These are phyloP conservation scores for Daldinia bambusicola DNA, from an alignment of 495 filamentous ascomycete genomes.

Conservation along the genomic window DNA sequence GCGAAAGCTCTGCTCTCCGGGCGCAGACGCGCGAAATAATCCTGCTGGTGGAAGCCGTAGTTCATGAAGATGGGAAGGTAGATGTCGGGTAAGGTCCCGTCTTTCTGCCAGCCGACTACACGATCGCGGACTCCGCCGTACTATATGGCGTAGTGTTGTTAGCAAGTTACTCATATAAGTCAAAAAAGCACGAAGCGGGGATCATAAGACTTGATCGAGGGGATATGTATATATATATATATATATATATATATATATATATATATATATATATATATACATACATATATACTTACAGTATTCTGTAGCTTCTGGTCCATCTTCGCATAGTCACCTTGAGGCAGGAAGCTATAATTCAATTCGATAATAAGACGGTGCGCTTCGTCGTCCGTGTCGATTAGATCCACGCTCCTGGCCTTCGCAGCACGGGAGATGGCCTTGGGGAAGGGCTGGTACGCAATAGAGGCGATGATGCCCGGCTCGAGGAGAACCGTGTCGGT, in stretches of 20 bases:
- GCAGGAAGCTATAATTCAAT: constrained; percentile 59
- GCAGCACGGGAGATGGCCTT: constrained; percentile 59
- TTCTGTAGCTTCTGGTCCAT: constrained; percentile 59
- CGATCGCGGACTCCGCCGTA: constrained; percentile 46
- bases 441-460: constrained; percentile 66
- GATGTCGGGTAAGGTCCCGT: constrained; percentile 60
- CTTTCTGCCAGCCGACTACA: constrained; percentile 51
- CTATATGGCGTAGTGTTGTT: constrained; percentile 8
- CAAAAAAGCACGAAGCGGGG: background rate
- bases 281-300: constrained; percentile 27
- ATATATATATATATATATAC: background rate
- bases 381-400: constrained; percentile 62
- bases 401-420: constrained; percentile 58
- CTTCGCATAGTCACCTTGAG: constrained; percentile 53
- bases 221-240: no score
- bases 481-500: constrained; percentile 53
- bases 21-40: constrained; percentile 63
- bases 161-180: background rate
- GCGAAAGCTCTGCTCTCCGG: constrained; percentile 55
- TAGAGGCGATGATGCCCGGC: constrained; percentile 57
- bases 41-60: constrained; percentile 63
- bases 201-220: background rate
- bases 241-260: background rate
- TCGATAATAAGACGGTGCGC: constrained; percentile 64
- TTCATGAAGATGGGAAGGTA: constrained; percentile 68